Evolutionary conservation across 1,284 basidiomycete genomes (phyloP), one percentile per base, ranked within the genome.

Genomic region (Ganoderma meredithae): DNA sequence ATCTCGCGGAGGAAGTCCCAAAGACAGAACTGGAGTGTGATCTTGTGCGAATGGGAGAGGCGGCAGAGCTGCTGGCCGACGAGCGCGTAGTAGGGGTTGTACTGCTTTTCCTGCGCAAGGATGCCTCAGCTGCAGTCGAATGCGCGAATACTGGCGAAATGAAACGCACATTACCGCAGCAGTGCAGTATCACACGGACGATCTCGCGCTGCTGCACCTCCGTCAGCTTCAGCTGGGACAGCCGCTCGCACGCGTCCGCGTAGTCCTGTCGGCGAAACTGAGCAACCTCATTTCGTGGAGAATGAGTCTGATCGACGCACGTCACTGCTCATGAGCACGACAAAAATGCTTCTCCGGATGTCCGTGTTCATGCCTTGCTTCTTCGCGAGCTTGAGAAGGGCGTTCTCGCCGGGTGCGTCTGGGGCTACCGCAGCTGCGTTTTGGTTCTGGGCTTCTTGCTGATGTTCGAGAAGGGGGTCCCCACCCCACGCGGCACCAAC

Each of bases 291-390:
- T 15, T 17, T 13, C 13, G 13, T 52, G 53, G 39, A 60, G 7
- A 64, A 43, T 15, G n/a, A 7, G 22, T 19, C 27, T 10, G n/a
- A 19, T 36, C 25, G 36, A 81, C 89, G 74, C 76, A 96, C 95
- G 77, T 97, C 95, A 74, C 93, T 94, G 74, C 94, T 96, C 92
- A 99, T 95, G 41, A 99, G 83, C 17, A 96, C 92, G 39, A 97
- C 89, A 76, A 99, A 99, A 61, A 99, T 91, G 68, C 90, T 91
- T 65, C 96, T 85, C 43, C 97, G 88, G 40, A 98, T 92, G 72
- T 98, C 97, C 0, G 97, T 99, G 78, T 99, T 99, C 97, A 99
- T 99, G 27, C 98, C 98, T 77, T 99, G 98, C 76, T 91, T 92
- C 71, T 90, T 86, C 0, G 97, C 97, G 15, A 99, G 85, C 71